Base-by-base conservation (phyloP, 2,329 filamentous ascomycete species). In the Setomelanomma holmii region DNA sequence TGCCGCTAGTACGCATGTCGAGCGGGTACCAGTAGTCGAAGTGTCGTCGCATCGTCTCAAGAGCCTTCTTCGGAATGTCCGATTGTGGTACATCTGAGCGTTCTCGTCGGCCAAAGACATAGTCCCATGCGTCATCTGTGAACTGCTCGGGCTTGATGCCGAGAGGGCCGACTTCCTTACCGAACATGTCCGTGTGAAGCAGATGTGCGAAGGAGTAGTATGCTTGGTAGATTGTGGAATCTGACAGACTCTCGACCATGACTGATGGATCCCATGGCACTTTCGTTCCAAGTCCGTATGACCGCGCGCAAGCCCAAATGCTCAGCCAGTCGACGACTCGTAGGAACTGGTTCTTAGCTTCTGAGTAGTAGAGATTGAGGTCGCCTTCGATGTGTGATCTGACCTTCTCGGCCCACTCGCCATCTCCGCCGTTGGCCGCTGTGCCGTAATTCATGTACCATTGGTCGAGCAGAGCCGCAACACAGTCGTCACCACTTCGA, bases 11-110 rank as follows among this genome's bases (percentile, higher is more conserved):
- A 66, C 92, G 85, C 63, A 96, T 81, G 69, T 98, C 93, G 45
- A 98, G 81, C 35, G 95, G 95, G 76, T 98, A 99, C 82, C 91
- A 98, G 83, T 97, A 99, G 75, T 95, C 89, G 67, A 98, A 98
- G 67, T 96, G 91, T 69, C 93, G 85, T 55, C 92, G 85, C 89
- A 99, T 89, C 35, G 85, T 84, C 69, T 90, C 85, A 39, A 99
- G 82, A 3, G 85, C 85, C 55, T 88, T 85, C 75, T 88, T 86
- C 54, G 86, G 81, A 54, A 97, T 96, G 34, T 87, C 87, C 53
- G 86, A 89, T 51, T 84, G 74, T 14, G 88, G 85, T 22, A 93
- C 84, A 56, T 81, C 83, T 49, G 90, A 87, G 19, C 86, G 85
- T 49, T 91, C 87, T 16, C 86, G 85, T 50, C 91, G 86, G 71